These are phyloP conservation scores for Fusarium paranaense DNA, from an alignment of 2,329 filamentous ascomycete species.

Conservation along the genomic window DNA sequence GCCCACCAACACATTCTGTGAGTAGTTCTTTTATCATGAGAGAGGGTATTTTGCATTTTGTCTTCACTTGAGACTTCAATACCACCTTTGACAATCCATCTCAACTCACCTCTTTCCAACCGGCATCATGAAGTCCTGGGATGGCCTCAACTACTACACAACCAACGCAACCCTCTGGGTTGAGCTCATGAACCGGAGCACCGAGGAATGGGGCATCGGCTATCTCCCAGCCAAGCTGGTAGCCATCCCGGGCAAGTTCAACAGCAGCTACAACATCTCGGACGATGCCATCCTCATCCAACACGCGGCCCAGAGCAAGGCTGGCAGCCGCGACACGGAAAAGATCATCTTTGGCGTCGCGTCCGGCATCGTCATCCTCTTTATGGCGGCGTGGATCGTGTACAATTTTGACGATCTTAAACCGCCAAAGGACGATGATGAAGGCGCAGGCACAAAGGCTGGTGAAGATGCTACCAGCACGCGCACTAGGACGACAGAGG, in stretches of 20 bases:
- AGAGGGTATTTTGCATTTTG: background rate
- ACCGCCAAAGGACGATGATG: background rate
- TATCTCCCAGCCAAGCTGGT: constrained; percentile 15
- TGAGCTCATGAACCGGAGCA: constrained; percentile 23
- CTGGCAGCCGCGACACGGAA: background rate
- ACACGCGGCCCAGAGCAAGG: background rate
- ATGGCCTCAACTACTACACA: constrained; percentile 15
- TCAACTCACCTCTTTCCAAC: background rate
- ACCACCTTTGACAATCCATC: background rate
- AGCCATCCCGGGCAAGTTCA: constrained; percentile 11
- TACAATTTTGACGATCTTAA: background rate
- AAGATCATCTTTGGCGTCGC: constrained; percentile 12
- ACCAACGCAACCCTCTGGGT: constrained; percentile 14
- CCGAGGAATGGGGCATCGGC: constrained; percentile 21
- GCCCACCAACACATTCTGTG: background rate
- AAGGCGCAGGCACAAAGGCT: background rate
- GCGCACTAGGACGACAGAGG: background rate
- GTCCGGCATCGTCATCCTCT: constrained; percentile 11
- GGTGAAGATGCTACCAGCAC: background rate
- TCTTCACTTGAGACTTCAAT: background rate
- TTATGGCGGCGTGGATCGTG: background rate
- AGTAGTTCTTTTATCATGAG: background rate
- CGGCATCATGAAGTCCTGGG: constrained; percentile 17
- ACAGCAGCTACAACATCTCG: constrained; percentile 3
- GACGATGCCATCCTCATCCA: constrained; percentile 16